phyloP scores from a whole-genome alignment of 2,329 filamentous ascomycete species.

The Cadophora sp. region DNA sequence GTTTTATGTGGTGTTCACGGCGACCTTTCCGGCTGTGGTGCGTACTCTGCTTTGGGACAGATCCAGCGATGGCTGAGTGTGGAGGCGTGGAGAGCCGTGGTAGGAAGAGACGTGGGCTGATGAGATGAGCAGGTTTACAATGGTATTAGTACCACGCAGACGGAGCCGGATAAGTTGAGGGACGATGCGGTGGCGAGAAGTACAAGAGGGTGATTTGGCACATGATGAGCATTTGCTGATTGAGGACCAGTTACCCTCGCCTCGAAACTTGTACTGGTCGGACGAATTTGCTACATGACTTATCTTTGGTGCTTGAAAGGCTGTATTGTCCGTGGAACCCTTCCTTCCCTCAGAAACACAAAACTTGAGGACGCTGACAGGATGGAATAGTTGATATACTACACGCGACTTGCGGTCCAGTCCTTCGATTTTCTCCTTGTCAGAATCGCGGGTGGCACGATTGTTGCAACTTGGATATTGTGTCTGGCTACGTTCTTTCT shows the following conservation, averaged over 20 bases:
- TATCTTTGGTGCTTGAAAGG: conserved; percentile 39
- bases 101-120: not conserved
- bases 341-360: not conserved
- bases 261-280: conserved; percentile 31
- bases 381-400: conserved; percentile 32
- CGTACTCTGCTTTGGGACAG: not conserved
- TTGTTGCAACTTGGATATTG: conserved; percentile 31
- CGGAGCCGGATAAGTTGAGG: conserved; percentile 16
- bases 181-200: conserved; percentile 10
- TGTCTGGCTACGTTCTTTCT: conserved; percentile 30
- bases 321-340: conserved; percentile 34
- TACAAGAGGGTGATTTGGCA: conserved; percentile 4
- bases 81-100: not conserved
- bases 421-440: conserved; percentile 26
- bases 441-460: conserved; percentile 20
- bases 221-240: conserved; percentile 12
- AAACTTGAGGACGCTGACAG: not conserved
- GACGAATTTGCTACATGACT: conserved; percentile 30
- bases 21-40: conserved; percentile 28
- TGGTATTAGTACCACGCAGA: conserved; percentile 28
- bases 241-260: conserved; percentile 24
- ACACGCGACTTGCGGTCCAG: conserved; percentile 29
- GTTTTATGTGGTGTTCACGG: conserved; percentile 28
- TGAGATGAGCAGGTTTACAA: conserved; percentile 24
- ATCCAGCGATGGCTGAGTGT: not conserved